Conservation (phyloP, 2,329 filamentous ascomycete genomes). For the Venturia effusa region DNA sequence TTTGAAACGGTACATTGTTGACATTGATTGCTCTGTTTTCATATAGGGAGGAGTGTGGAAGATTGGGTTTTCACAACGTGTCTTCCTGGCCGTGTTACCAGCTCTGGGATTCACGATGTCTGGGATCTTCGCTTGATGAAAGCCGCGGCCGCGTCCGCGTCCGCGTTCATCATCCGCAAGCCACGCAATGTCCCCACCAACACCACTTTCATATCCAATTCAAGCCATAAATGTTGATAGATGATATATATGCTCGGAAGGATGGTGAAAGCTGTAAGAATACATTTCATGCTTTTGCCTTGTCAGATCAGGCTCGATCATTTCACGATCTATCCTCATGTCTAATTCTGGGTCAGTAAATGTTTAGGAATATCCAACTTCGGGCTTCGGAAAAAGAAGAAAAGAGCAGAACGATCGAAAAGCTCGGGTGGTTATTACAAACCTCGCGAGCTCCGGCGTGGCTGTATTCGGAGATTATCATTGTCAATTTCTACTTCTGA, state of each 20-base stretch:
- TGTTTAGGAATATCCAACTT: not conserved
- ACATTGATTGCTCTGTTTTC: not conserved
- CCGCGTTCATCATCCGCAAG: not conserved
- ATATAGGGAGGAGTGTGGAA: not conserved
- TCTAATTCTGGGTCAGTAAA: not conserved
- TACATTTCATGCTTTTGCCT: not conserved
- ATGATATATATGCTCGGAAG: not conserved
- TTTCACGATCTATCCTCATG: not conserved
- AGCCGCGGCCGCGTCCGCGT: not conserved
- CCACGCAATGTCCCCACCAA: not conserved
- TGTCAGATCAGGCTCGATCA: not conserved
- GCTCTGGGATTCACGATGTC: too few relatives aligned
- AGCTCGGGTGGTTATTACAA: not conserved
- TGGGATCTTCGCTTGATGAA: not conserved
- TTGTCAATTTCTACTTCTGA: too few relatives aligned
- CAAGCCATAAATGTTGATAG: not conserved
- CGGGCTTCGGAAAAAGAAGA: not conserved
- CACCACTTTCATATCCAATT: not conserved
- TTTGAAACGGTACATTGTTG: constrained; percentile 13
- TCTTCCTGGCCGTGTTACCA: not conserved
- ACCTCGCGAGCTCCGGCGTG: not conserved
- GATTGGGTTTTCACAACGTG: constrained; percentile 4
- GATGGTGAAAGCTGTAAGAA: constrained; percentile 10
- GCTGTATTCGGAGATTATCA: too few relatives aligned
- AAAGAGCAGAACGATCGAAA: not conserved